Evolutionary conservation across 148 eudicot genomes (phyloP), one percentile per base, ranked within the genome.

Genomic region (Hydrangea macrophylla): DNA sequence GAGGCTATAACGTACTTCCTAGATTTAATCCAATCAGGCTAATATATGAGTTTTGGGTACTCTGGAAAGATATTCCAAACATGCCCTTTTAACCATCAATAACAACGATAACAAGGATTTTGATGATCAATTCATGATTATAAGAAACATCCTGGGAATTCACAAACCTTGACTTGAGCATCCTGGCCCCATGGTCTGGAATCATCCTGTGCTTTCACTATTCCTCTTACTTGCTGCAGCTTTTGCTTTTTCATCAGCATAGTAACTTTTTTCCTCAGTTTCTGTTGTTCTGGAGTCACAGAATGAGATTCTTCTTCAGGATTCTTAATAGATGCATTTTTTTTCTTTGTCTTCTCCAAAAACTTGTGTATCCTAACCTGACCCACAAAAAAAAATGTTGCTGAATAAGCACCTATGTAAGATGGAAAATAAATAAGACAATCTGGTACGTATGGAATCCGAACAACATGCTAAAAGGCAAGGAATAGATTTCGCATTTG

Each of bases 151-250:
- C n/a, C 25, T 51, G 35, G 56, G n/a, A 55, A 59, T 39, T 24
- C 3, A 35, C 86, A 75, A 68, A 81, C 96, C 96, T 90, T 90
- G 44, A 81, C 88, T 85, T 85, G 92, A 74, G 70, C 79, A 42
- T 90, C 96, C 82, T 77, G 92, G 50, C 92, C 89, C 92, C 92
- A 87, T 15, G 92, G 86, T 69, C 82, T 82, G 37, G 73, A 42
- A 70, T 85, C 83, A 62, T 85, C 90, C 35, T 83, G 87, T 31
- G 70, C 76, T 71, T 79, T 85, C 72, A 90, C 96, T 44, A 90
- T 85, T 60, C 62, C 62, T 64, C 85, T 72, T 53, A 85, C 81
- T 78, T 78, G 79, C 39, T 77, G 78, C 56, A 78, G 59, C 75
- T 84, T 85, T 77, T 90, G 82, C 75, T 85, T 83, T 71, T 90